phyloP scores from a whole-genome alignment of 306 rosid genomes.

The Oemleria cerasiformis region DNA sequence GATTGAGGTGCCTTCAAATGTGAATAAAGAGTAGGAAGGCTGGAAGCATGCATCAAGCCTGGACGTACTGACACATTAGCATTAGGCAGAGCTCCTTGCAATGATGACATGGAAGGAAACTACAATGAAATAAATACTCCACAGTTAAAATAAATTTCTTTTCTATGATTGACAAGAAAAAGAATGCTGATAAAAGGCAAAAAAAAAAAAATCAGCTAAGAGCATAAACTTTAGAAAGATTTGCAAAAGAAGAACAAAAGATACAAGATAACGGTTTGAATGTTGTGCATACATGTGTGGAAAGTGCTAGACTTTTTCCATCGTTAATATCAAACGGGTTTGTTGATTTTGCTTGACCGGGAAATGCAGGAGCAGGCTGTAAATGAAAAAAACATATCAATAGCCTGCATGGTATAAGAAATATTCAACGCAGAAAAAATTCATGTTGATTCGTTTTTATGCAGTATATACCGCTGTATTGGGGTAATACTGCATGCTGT shows the following conservation, averaged over 20 bases:
- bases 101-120: conserved; percentile 43
- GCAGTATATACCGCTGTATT: conserved; percentile 40
- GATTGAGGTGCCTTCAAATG: conserved; percentile 38
- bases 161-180: conserved; percentile 3
- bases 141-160: background rate
- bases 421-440: background rate
- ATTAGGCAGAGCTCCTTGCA: conserved; percentile 34
- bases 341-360: conserved; percentile 30
- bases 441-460: background rate
- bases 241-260: background rate
- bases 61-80: conserved; percentile 30
- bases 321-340: conserved; percentile 68
- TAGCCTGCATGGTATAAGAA: conserved; percentile 9
- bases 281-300: conserved; percentile 44
- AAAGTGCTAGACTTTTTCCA: conserved; percentile 32
- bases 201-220: background rate
- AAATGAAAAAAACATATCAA: conserved; percentile 26
- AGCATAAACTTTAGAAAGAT: background rate
- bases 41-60: conserved; percentile 41
- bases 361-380: conserved; percentile 50
- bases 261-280: conserved; percentile 15
- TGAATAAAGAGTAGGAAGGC: conserved; percentile 31
- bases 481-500: conserved; percentile 57
- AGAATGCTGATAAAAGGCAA: conserved; percentile 4
- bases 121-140: conserved; percentile 25